Conservation (phyloP, 202 grass and related monocot species). For the Carex arenaria region DNA sequence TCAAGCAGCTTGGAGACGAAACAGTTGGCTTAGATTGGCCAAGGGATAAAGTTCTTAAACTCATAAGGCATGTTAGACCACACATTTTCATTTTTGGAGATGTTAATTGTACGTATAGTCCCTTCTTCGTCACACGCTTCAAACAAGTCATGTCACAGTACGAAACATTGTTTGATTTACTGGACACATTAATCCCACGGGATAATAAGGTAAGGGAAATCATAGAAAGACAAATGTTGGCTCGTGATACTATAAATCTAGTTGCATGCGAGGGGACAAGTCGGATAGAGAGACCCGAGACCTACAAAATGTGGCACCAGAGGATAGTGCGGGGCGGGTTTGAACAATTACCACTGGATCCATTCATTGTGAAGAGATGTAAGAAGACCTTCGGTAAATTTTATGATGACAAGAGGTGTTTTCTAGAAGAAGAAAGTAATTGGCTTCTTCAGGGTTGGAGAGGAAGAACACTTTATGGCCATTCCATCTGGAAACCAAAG, state of each 20-base stretch:
- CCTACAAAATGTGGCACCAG: conserved; percentile 48
- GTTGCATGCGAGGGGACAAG: conserved; percentile 61
- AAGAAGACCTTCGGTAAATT: conserved; percentile 21
- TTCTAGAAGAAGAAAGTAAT: conserved; percentile 37
- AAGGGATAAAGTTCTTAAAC: conserved; percentile 43
- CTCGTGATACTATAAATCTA: conserved; percentile 29
- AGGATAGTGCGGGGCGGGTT: conserved; percentile 36
- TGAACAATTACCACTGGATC: conserved; percentile 50
- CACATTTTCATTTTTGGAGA: conserved; percentile 42
- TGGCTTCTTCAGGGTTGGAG: conserved; percentile 71
- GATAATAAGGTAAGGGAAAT: conserved; percentile 38
- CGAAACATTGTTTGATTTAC: conserved; percentile 45
- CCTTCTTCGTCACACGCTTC: conserved; percentile 62
- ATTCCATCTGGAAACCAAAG: conserved; percentile 49
- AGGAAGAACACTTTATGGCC: conserved; percentile 39
- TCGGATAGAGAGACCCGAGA: conserved; percentile 57
- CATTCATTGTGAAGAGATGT: conserved; percentile 26
- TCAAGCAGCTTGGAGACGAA: conserved; percentile 57
- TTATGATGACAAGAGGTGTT: conserved; percentile 33
- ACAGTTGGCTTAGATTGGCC: conserved; percentile 43
- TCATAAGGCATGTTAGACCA: conserved; percentile 38
- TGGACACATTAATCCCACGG: conserved; percentile 37
- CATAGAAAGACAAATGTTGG: conserved; percentile 42
- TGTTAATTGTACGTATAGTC: conserved; percentile 42
- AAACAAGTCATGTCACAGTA: conserved; percentile 45